phyloP scores from a whole-genome alignment of 805 yeast species.

The Yamadazyma nakazawae region DNA sequence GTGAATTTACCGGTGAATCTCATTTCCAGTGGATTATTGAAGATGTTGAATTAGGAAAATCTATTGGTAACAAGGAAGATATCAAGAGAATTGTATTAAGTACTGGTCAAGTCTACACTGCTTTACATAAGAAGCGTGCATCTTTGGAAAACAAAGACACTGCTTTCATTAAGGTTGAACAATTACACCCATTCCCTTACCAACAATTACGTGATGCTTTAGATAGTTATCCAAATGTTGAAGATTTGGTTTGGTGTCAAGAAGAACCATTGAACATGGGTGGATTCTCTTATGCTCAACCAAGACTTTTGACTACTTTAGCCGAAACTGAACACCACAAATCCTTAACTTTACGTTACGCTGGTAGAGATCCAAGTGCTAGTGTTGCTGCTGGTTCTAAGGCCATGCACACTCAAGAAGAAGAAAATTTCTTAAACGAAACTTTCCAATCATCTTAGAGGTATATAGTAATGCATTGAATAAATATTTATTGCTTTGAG shows the following conservation, averaged over 20 bases:
- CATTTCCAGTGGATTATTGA: constrained; percentile 96
- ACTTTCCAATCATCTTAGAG: constrained; percentile 46
- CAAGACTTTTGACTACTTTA: constrained; percentile 77
- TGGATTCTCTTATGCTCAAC: constrained; percentile 72
- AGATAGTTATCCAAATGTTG: constrained; percentile 72
- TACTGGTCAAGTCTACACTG: constrained; percentile 93
- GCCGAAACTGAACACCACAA: constrained; percentile 70
- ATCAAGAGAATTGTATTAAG: constrained; percentile 83
- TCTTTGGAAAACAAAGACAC: constrained; percentile 72
- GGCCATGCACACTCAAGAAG: constrained; percentile 83
- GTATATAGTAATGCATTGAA: constrained; percentile 1
- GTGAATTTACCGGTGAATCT: constrained; percentile 87
- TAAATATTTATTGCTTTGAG: constrained; percentile 4
- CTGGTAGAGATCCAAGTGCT: constrained; percentile 98
- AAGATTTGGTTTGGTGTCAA: constrained; percentile 95
- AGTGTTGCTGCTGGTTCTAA: constrained; percentile 98
- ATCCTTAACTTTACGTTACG: constrained; percentile 65
- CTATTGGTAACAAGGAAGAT: constrained; percentile 73
- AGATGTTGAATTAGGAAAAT: constrained; percentile 79
- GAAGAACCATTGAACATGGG: constrained; percentile 99
- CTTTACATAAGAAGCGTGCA: constrained; percentile 86
- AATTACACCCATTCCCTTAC: constrained; percentile 98
- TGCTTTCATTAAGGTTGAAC: constrained; percentile 87
- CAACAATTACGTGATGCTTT: constrained; percentile 86
- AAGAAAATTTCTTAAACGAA: constrained; percentile 77